Evolutionary conservation across 2,329 filamentous ascomycete genomes (phyloP).

Genomic region (Laburnicola sp.): DNA sequence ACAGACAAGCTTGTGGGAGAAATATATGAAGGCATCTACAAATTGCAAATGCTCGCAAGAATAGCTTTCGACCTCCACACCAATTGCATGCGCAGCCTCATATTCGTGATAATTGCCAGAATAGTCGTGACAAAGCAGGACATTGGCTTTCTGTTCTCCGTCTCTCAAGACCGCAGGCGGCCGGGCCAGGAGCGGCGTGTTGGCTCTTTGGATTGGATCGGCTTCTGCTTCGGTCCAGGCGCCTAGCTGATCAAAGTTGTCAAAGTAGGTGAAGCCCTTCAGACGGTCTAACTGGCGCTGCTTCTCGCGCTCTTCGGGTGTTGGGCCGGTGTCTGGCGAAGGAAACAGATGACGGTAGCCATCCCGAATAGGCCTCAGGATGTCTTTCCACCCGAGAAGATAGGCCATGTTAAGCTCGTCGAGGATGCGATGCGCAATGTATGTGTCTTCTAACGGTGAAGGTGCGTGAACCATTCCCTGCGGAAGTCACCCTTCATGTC

Average conservation of each 20-base stretch:
- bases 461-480: constrained; percentile 1
- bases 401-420: constrained; percentile 22
- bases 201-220: constrained; percentile 44
- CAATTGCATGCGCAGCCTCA: constrained; percentile 41
- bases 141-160: constrained; percentile 19
- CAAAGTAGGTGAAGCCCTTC: constrained; percentile 48
- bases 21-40: constrained; percentile 52
- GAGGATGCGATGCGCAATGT: neutral
- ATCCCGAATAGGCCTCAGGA: constrained; percentile 46
- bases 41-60: constrained; percentile 50
- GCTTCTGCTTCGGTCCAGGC: constrained; percentile 36
- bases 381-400: constrained; percentile 44
- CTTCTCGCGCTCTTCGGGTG: constrained; percentile 36
- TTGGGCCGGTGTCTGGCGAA: constrained; percentile 38
- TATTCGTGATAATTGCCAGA: constrained; percentile 52
- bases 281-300: constrained; percentile 37
- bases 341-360: constrained; percentile 45
- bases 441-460: neutral
- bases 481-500: neutral
- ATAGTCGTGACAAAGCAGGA: constrained; percentile 47
- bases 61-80: constrained; percentile 41
- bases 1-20: constrained; percentile 53
- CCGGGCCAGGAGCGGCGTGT: constrained; percentile 43
- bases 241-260: constrained; percentile 46
- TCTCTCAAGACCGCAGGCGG: neutral